Evolutionary conservation across 2,329 filamentous ascomycete genomes (phyloP).

Genomic region (Fusarium pilosicola): DNA sequence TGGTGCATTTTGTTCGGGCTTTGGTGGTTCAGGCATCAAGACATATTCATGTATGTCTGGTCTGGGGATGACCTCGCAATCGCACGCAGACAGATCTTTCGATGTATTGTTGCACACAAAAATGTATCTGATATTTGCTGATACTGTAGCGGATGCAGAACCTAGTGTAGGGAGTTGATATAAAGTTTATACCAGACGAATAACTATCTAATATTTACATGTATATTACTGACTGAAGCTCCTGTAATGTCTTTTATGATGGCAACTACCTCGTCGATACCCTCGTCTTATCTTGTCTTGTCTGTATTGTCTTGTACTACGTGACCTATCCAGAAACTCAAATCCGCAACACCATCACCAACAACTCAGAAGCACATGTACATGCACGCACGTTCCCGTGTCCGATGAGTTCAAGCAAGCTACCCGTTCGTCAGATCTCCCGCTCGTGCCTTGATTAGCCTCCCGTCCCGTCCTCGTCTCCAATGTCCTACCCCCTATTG

Average conservation of each 20-base stretch:
- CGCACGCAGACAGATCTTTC: not conserved
- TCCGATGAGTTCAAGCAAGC: conserved; percentile 44
- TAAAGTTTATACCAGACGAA: not conserved
- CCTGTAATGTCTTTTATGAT: not conserved
- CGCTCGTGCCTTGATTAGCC: conserved; percentile 25
- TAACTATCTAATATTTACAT: not conserved
- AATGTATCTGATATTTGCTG: not conserved
- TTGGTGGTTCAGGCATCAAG: conserved; percentile 41
- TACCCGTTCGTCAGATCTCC: conserved; percentile 44
- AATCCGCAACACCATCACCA: conserved; percentile 2
- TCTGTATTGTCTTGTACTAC: not conserved
- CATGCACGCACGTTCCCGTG: conserved; percentile 43
- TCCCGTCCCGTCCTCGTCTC: conserved; percentile 25
- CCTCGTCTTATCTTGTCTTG: not conserved
- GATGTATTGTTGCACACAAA: conserved; percentile 2
- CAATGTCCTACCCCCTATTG: conserved; percentile 9
- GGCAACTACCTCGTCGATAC: not conserved
- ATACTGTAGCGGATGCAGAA: not conserved
- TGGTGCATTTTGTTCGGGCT: conserved; percentile 4
- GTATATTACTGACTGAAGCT: too few species aligned
- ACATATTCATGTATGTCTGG: conserved; percentile 7
- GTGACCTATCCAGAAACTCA: conserved; percentile 2
- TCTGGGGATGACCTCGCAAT: conserved; percentile 17
- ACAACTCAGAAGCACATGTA: conserved; percentile 27
- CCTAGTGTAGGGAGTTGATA: not conserved